Evolutionary conservation across 257 asterid genomes (phyloP), one percentile per base, ranked within the genome.

Genomic region (Solanum piurae): DNA sequence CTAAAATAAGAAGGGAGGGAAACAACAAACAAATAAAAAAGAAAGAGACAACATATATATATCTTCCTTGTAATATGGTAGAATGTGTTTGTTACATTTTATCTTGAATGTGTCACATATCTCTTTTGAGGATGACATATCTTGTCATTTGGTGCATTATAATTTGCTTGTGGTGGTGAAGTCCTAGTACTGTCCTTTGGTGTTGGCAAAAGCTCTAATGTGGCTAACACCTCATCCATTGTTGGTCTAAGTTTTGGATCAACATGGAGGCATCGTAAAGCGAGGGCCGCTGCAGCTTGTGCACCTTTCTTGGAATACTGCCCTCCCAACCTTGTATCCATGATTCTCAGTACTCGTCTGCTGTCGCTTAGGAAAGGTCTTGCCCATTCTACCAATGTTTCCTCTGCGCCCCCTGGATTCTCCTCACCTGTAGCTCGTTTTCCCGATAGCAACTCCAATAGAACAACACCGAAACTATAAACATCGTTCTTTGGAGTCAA

Each of bases 261-360:
- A 23, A 36, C 34, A 34, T 85, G 60, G 9, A 94, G 95, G 86
- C 98, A 93, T 73, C 86, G 86, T 33, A 93, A 86, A 4, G 94
- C 95, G 27, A 93, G 90, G 64, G 92, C 87, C 1, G 95, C 93
- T 20, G 92, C 88, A 83, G 94, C 92, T 83, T 93, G 95, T 4
- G 95, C 98, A 4, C 89, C 91, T 90, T 90, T 93, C 82, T 91
- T 93, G 0, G 93, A 86, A 88, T 94, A 94, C 85, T 91, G 93
- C n/a, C 95, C 98, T 25, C 96, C 93, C 72, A 94, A 87, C 85
- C 94, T 91, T 7, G 93, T 89, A 88, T 94, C 98, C 96, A 94
- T 94, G 89, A 94, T 91, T 88, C 98, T 94, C 55, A 89, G 86
- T 68, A 94, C 90, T 71, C 92, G 91, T 73, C 94, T 90, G 58